Conservation (phyloP, 192 early-diverging fungal species). For the Coemansia pectinata region DNA sequence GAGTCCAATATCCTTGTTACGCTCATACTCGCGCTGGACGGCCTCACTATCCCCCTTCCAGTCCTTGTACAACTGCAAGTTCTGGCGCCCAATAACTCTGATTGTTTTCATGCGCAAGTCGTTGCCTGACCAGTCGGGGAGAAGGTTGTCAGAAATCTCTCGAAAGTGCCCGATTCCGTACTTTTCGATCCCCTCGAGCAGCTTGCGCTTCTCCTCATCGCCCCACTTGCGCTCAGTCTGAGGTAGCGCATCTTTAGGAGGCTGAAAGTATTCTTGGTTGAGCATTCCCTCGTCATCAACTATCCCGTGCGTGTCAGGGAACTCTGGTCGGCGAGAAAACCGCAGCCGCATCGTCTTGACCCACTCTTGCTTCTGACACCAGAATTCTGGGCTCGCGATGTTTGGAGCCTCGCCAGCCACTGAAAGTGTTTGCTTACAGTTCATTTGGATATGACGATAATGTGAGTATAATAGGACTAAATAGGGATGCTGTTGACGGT, state of each 20-base stretch:
- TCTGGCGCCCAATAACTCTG: slow-evolving; percentile 81
- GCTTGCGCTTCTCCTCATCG: slow-evolving; percentile 69
- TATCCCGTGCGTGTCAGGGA: slow-evolving; percentile 81
- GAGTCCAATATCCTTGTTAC: slow-evolving; percentile 80
- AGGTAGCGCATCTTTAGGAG: slow-evolving; percentile 65
- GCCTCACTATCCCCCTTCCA: slow-evolving; percentile 78
- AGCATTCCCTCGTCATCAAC: slow-evolving; percentile 80
- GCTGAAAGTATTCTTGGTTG: slow-evolving; percentile 79
- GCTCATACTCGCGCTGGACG: slow-evolving; percentile 71
- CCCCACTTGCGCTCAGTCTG: slow-evolving; percentile 77
- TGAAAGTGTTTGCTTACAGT: not conserved
- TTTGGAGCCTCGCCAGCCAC: not conserved
- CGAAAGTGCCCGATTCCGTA: slow-evolving; percentile 88
- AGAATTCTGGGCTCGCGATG: slow-evolving; percentile 35
- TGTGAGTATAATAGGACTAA: not conserved
- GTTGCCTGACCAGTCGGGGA: slow-evolving; percentile 76
- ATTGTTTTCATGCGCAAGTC: slow-evolving; percentile 86
- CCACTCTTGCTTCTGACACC: slow-evolving; percentile 71
- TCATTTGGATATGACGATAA: not conserved
- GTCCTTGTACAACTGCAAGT: slow-evolving; percentile 80
- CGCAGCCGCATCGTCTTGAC: slow-evolving; percentile 79
- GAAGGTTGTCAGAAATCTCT: slow-evolving; percentile 74
- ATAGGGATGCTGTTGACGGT: not conserved
- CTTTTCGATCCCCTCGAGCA: slow-evolving; percentile 79
- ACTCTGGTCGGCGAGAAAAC: slow-evolving; percentile 80